Evolutionary conservation across 306 rosid genomes (phyloP).

Genomic region (Dalbergia cochinchinensis): DNA sequence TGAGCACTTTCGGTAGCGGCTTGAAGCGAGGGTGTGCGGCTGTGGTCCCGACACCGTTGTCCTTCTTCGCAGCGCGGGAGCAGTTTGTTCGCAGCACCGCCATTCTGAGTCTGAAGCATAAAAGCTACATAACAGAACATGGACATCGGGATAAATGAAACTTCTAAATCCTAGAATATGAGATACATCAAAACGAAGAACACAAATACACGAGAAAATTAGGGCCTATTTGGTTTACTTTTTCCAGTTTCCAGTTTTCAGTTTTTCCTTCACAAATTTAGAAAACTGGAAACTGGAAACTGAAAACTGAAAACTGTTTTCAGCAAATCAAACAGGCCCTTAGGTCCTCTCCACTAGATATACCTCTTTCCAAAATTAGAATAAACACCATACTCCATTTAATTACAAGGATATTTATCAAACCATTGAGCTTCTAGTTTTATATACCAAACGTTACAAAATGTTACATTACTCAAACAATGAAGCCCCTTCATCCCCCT

Average conservation of each 20-base stretch:
- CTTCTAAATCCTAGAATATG: slow-evolving; percentile 30
- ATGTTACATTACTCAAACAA: neutral
- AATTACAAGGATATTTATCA: slow-evolving; percentile 1
- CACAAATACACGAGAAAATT: neutral
- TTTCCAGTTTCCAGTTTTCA: too few relatives aligned
- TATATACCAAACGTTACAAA: too few relatives aligned
- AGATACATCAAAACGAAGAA: slow-evolving; percentile 13
- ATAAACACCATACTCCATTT: slow-evolving; percentile 23
- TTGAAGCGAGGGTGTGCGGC: too few relatives aligned
- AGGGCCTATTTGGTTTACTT: too few relatives aligned
- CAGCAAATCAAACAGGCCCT: too few relatives aligned
- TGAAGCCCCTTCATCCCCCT: neutral
- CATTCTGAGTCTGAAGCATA: slow-evolving; percentile 26
- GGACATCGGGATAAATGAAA: neutral
- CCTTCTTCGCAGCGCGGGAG: too few relatives aligned
- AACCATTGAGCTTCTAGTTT: neutral
- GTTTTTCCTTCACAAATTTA: too few relatives aligned
- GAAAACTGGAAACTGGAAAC: too few relatives aligned
- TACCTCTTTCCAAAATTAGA: slow-evolving; percentile 26
- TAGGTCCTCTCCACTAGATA: neutral
- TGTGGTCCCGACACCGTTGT: too few relatives aligned
- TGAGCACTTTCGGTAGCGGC: too few relatives aligned
- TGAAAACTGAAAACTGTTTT: too few relatives aligned
- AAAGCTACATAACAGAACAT: slow-evolving; percentile 20
- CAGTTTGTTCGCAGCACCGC: too few relatives aligned